Conservation (phyloP, 1,139 yeast species). For the Kurtzmaniella quercitrusa region DNA sequence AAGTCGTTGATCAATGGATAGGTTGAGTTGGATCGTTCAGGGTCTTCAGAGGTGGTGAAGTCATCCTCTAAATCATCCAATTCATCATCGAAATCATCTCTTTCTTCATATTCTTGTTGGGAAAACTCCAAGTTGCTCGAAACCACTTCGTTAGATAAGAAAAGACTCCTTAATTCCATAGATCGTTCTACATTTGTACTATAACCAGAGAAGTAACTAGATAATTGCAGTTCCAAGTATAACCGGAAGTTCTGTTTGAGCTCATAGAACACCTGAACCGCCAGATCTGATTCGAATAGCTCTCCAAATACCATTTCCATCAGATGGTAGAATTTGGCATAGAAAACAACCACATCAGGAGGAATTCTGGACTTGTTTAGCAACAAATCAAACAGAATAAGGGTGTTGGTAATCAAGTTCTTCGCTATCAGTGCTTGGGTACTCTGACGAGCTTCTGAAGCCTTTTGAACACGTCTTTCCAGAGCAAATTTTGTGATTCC, state of each 20-base stretch:
- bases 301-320: constrained; percentile 22
- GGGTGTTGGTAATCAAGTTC: constrained; percentile 25
- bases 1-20: background rate
- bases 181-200: constrained; percentile 12
- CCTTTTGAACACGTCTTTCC: constrained; percentile 15
- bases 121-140: constrained; percentile 2
- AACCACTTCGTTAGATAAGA: constrained; percentile 2
- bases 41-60: constrained; percentile 9
- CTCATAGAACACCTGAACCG: constrained; percentile 16
- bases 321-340: constrained; percentile 33
- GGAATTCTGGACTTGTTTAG: constrained; percentile 6
- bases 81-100: constrained; percentile 4
- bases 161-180: constrained; percentile 10
- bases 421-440: constrained; percentile 20
- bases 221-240: constrained; percentile 8
- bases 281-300: constrained; percentile 15
- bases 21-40: background rate
- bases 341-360: constrained; percentile 17
- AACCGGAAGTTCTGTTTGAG: constrained; percentile 22
- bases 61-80: constrained; percentile 11
- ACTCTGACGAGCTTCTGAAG: constrained; percentile 11
- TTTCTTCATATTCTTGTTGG: background rate
- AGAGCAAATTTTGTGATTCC: constrained; percentile 18
- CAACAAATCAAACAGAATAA: constrained; percentile 23
- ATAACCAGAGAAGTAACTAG: constrained; percentile 2